Conservation (phyloP, 768 basidiomycete genomes). For the Boletus rubescentipes region DNA sequence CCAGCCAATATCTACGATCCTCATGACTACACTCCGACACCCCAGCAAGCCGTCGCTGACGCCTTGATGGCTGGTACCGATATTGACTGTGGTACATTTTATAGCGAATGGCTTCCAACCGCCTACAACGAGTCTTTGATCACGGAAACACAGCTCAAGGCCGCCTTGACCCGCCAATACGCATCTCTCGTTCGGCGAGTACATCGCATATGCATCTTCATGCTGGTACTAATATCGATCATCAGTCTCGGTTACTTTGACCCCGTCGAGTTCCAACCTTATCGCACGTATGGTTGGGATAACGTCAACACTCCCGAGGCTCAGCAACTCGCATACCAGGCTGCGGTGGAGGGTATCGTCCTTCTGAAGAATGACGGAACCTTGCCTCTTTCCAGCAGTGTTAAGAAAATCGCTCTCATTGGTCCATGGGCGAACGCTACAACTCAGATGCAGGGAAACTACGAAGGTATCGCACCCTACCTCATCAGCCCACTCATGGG, state of each 20-base stretch:
- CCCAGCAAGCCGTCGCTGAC: slow-evolving; percentile 47
- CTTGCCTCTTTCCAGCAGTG: slow-evolving; percentile 47
- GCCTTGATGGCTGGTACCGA: slow-evolving; percentile 55
- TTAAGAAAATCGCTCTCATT: slow-evolving; percentile 54
- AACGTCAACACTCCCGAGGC: slow-evolving; percentile 49
- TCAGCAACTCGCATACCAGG: slow-evolving; percentile 48
- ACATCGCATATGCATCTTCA: background rate
- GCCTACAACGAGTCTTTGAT: slow-evolving; percentile 51
- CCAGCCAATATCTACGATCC: slow-evolving; percentile 44
- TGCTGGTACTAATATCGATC: background rate
- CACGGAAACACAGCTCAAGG: slow-evolving; percentile 42
- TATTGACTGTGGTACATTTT: slow-evolving; percentile 53
- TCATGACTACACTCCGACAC: slow-evolving; percentile 47
- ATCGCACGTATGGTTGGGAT: slow-evolving; percentile 47
- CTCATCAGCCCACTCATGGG: slow-evolving; percentile 53
- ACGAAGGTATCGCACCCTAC: slow-evolving; percentile 53
- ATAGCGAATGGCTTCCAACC: slow-evolving; percentile 42
- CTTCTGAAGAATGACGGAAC: slow-evolving; percentile 64
- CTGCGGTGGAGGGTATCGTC: slow-evolving; percentile 54
- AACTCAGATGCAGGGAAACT: slow-evolving; percentile 57
- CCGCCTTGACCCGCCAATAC: slow-evolving; percentile 47
- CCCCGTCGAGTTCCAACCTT: slow-evolving; percentile 40
- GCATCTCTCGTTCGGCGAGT: slow-evolving; percentile 51
- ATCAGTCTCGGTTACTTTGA: slow-evolving; percentile 59
- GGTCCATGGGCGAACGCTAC: slow-evolving; percentile 62